These are phyloP conservation scores for Amyloporia xantha DNA, from an alignment of 768 basidiomycete genomes.

Conservation along the genomic window DNA sequence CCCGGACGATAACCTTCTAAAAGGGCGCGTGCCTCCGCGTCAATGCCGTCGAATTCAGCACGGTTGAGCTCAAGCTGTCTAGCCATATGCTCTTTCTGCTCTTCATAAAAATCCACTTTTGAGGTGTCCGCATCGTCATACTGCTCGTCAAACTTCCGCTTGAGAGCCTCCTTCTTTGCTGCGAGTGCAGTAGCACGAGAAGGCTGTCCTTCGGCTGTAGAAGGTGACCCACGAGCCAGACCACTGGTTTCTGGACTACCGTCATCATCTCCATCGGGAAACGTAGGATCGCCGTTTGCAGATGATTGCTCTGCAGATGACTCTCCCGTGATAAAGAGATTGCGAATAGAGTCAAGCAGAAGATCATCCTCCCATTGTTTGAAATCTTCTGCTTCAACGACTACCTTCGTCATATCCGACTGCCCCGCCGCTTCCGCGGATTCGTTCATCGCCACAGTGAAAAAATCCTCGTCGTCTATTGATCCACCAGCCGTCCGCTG, in stretches of 20 bases:
- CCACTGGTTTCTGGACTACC: neutral
- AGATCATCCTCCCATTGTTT: slow-evolving; percentile 81
- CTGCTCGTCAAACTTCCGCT: slow-evolving; percentile 94
- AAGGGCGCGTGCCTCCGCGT: slow-evolving; percentile 68
- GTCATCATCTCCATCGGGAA: slow-evolving; percentile 25
- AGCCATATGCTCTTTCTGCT: slow-evolving; percentile 88
- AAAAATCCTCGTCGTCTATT: slow-evolving; percentile 69
- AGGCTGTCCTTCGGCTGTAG: slow-evolving; percentile 29
- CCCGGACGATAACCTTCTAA: slow-evolving; percentile 92
- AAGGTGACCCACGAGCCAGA: slow-evolving; percentile 8
- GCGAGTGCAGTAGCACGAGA: slow-evolving; percentile 50
- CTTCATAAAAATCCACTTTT: slow-evolving; percentile 83
- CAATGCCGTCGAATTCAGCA: slow-evolving; percentile 77
- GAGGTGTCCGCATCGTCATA: slow-evolving; percentile 84
- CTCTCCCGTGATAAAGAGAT: slow-evolving; percentile 84
- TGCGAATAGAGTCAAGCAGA: slow-evolving; percentile 78
- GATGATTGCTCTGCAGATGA: slow-evolving; percentile 23
- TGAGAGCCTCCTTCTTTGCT: slow-evolving; percentile 84
- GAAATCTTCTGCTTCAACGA: slow-evolving; percentile 41
- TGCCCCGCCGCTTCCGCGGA: slow-evolving; percentile 35
- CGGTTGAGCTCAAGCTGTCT: slow-evolving; percentile 76
- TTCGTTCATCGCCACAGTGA: slow-evolving; percentile 57
- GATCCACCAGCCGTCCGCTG: neutral
- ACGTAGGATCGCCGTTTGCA: slow-evolving; percentile 25
- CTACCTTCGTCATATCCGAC: slow-evolving; percentile 66